These are phyloP conservation scores for Candida khao-thaluensis DNA, from an alignment of 805 yeast genomes.

Conservation along the genomic window DNA sequence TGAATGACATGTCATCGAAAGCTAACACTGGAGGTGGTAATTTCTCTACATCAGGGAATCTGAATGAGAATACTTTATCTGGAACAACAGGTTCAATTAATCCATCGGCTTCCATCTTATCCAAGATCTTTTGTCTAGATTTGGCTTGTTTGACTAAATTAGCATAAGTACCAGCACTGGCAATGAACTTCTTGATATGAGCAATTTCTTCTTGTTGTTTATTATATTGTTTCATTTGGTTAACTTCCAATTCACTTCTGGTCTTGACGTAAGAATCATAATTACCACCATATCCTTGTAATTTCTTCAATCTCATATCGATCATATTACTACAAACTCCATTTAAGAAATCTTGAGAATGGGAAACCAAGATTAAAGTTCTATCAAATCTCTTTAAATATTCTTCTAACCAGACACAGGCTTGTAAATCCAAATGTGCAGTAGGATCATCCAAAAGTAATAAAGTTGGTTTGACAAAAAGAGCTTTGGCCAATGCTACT, in stretches of 20 bases:
- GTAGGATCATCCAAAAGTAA: constrained; percentile 97
- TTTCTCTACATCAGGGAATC: constrained; percentile 93
- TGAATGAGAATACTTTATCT: constrained; percentile 91
- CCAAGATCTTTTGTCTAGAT: constrained; percentile 98
- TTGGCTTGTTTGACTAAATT: constrained; percentile 98
- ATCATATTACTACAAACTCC: constrained; percentile 98
- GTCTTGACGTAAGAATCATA: constrained; percentile 97
- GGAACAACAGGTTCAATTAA: constrained; percentile 87
- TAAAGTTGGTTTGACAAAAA: constrained; percentile 96
- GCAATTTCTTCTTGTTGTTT: constrained; percentile 99
- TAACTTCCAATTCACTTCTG: constrained; percentile 87
- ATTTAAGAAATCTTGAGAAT: constrained; percentile 98
- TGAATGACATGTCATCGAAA: constrained; percentile 90
- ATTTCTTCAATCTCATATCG: constrained; percentile 86
- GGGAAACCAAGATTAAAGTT: constrained; percentile 90
- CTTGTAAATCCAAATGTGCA: constrained; percentile 98
- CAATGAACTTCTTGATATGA: constrained; percentile 97
- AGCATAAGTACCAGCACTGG: constrained; percentile 99
- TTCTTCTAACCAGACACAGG: constrained; percentile 99
- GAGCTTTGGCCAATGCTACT: constrained; percentile 96
- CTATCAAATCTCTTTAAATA: constrained; percentile 93
- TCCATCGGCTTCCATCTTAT: constrained; percentile 99
- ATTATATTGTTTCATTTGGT: constrained; percentile 95
- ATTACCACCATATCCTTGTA: constrained; percentile 91
- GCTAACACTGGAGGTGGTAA: constrained; percentile 98